Base-by-base conservation (phyloP, 169 alveolate genomes). In the Amoebophrya sp. region DNA sequence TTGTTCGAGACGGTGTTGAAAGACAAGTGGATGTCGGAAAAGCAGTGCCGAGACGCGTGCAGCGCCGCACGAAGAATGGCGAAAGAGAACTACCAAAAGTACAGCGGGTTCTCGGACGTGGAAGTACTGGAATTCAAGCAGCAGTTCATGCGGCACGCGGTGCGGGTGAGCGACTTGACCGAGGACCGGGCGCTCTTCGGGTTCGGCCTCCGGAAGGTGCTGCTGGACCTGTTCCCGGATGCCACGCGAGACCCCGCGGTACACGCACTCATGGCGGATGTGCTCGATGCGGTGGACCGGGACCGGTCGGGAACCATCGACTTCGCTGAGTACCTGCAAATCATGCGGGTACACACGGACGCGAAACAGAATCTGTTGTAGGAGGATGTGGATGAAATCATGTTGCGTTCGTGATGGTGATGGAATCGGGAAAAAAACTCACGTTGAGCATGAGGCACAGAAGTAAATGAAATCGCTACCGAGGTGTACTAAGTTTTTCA, bases 141-240 rank as follows among this genome's bases (percentile, higher is more conserved):
- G 83, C 1, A 25, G 35, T 66, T 66, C 83, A 66, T 66, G 83
- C 83, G 83, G 35, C 18, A 66, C 83, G 83, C 83, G 10, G 35
- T 66, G 83, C 83, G 18, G 83, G 83, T 66, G 7, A 25, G 39
- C 83, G 83, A 66, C 32, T 25, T 18, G 29, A n/a, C 1, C 35
- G 18, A 2, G 32, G 83, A 66, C 32, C 0, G 18, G 29, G 83
- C 83, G 2, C 18, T 66, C 7, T 66, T 12, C 35, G 83, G 83
- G 7, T 3, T 1, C 35, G 83, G 83, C 10, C 83, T 66, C 83
- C 83, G 83, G 32, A 66, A 66, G 83, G 83, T 66, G 7, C 35
- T 66, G 83, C 83, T 66, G 35, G 35, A 66, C 83, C 83, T 66
- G 83, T 66, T 66, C 35, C 83, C 83, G 35, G 35, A 66, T 25